Percentiles rank a stretch among this genome's conserved stretches.
Conservation (phyloP, 2,329 filamentous ascomycete species). For the Parafenestella ontariensis region DNA sequence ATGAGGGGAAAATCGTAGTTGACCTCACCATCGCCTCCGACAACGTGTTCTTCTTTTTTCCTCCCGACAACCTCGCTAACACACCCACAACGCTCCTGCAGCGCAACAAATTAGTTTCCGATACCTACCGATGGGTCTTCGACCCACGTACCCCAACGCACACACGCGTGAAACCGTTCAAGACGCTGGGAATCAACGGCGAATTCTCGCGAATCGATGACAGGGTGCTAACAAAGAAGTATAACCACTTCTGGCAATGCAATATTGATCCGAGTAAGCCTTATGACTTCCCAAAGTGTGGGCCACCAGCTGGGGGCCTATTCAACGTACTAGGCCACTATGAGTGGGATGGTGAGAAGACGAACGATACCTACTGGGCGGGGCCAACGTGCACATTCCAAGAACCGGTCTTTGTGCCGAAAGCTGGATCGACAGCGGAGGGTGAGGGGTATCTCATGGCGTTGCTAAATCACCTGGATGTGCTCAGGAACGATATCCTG, state of each 20-base stretch:
- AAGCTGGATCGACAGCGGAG: conserved; percentile 50
- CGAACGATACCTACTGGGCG: conserved; percentile 46
- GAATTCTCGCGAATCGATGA: conserved; percentile 58
- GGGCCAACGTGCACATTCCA: conserved; percentile 56
- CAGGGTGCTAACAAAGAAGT: conserved; percentile 49
- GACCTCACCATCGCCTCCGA: conserved; percentile 51
- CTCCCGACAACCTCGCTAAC: conserved; percentile 41
- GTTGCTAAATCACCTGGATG: conserved; percentile 52
- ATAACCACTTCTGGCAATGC: conserved; percentile 52
- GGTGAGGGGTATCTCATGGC: conserved; percentile 60
- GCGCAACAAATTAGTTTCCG: conserved; percentile 50
- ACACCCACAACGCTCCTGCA: conserved; percentile 46
- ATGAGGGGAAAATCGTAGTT: conserved; percentile 46
- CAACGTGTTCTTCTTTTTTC: conserved; percentile 55
- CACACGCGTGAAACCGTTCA: conserved; percentile 37
- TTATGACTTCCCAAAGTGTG: conserved; percentile 44
- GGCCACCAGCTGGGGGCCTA: conserved; percentile 38
- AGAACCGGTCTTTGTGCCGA: conserved; percentile 62
- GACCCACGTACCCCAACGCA: conserved; percentile 43
- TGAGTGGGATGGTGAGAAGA: conserved; percentile 40
- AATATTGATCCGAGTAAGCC: conserved; percentile 45
- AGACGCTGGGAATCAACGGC: conserved; percentile 48
- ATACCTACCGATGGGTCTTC: conserved; percentile 51
- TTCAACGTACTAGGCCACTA: conserved; percentile 46
- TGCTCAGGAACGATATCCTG: conserved; percentile 51